phyloP scores from a whole-genome alignment of 176 grass and related monocot genomes.

The Oryza glumipatula region DNA sequence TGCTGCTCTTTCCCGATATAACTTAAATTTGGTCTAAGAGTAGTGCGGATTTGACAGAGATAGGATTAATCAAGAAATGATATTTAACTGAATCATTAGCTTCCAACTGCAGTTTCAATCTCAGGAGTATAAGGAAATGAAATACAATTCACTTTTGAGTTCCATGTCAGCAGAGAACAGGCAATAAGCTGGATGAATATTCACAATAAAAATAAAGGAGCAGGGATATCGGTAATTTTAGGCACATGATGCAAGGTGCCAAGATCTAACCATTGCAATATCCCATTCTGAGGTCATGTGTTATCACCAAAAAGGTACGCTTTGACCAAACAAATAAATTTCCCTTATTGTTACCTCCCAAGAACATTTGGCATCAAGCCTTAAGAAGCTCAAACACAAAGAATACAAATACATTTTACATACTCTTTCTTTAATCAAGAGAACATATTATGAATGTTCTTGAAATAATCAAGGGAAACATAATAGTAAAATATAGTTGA shows the following conservation, averaged over 20 bases:
- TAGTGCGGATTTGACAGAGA: background rate
- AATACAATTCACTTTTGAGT: background rate
- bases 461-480: slow-evolving; percentile 27
- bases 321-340: slow-evolving; percentile 21
- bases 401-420: background rate
- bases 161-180: background rate
- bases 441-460: background rate
- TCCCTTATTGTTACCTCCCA: background rate
- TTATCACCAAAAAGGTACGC: background rate
- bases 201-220: slow-evolving; percentile 19
- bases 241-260: slow-evolving; percentile 9
- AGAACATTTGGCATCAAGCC: background rate
- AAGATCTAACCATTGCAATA: slow-evolving; percentile 7
- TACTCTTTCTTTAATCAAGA: slow-evolving; percentile 10
- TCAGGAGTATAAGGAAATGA: background rate
- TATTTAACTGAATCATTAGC: background rate
- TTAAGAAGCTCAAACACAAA: background rate
- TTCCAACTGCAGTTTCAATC: background rate
- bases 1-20: background rate
- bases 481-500: background rate
- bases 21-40: background rate
- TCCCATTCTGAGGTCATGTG: slow-evolving; percentile 6
- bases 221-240: background rate
- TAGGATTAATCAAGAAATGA: background rate
- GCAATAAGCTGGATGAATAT: background rate